A percentile compares a stretch with the other conserved stretches of the same genome.
Evolutionary conservation across 208 protist species (phyloP).

Genomic region (Porcisia hertigi): DNA sequence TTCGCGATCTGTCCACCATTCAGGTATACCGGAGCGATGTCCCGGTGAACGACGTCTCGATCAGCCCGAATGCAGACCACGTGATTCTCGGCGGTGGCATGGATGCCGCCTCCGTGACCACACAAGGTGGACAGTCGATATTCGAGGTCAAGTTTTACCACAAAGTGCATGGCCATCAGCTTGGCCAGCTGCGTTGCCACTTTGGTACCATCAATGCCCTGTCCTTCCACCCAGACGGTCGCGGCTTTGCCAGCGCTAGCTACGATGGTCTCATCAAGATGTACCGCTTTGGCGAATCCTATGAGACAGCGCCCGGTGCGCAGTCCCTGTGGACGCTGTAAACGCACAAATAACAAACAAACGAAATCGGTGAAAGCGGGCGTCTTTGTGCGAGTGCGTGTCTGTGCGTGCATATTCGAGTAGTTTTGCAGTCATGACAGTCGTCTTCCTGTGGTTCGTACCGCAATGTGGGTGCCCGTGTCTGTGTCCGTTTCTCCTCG

Average conservation of each 20-base stretch:
- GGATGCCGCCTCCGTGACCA: slow-evolving; percentile 96
- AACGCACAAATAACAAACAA: too few species aligned
- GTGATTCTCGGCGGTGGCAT: slow-evolving; percentile 97
- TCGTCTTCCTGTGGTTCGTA: neutral
- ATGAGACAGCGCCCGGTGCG: slow-evolving; percentile 77
- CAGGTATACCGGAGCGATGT: slow-evolving; percentile 96
- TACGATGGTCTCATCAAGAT: slow-evolving; percentile 97
- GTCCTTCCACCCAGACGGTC: slow-evolving; percentile 95
- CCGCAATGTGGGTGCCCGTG: neutral
- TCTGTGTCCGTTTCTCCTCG: neutral
- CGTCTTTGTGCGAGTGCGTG: neutral
- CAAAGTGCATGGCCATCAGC: slow-evolving; percentile 94
- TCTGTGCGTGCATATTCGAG: neutral
- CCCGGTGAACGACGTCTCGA: slow-evolving; percentile 96
- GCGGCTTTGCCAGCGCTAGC: slow-evolving; percentile 90
- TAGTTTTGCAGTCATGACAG: neutral
- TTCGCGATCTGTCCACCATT: slow-evolving; percentile 89
- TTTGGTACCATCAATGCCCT: slow-evolving; percentile 99
- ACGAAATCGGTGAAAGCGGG: neutral
- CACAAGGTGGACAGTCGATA: slow-evolving; percentile 82
- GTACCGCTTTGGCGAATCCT: slow-evolving; percentile 94
- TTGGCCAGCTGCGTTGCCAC: slow-evolving; percentile 96
- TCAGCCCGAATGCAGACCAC: slow-evolving; percentile 92
- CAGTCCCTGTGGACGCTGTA: slow-evolving; percentile 64
- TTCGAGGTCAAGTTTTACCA: slow-evolving; percentile 98